phyloP scores from a whole-genome alignment of 2,329 filamentous ascomycete genomes.

The Penicillium sp. region DNA sequence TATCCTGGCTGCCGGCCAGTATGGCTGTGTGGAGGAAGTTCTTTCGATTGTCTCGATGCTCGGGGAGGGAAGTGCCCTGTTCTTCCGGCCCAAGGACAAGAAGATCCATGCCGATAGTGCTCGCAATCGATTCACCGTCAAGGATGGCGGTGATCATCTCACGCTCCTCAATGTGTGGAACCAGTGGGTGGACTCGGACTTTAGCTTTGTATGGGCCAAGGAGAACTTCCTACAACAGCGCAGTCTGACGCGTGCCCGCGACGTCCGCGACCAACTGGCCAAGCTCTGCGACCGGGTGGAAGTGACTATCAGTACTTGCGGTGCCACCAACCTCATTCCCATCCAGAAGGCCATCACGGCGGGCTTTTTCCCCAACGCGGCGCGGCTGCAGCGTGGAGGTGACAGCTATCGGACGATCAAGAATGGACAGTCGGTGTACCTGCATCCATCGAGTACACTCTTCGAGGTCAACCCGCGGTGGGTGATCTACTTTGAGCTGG shows the following conservation, averaged over 20 bases:
- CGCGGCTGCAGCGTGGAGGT: conserved; percentile 72
- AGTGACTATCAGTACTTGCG: conserved; percentile 62
- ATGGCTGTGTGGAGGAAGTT: conserved; percentile 90
- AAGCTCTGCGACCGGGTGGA: conserved; percentile 93
- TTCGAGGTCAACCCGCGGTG: conserved; percentile 76
- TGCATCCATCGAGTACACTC: conserved; percentile 83
- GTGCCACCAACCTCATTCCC: conserved; percentile 64
- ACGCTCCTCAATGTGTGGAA: conserved; percentile 91
- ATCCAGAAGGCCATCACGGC: conserved; percentile 84
- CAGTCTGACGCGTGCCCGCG: conserved; percentile 77
- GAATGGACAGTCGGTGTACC: conserved; percentile 77
- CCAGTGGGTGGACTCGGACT: conserved; percentile 90
- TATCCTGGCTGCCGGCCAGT: conserved; percentile 79
- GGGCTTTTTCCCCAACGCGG: conserved; percentile 92
- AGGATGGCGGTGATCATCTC: conserved; percentile 84
- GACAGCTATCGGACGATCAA: conserved; percentile 89
- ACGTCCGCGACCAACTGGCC: conserved; percentile 85
- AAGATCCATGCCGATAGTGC: conserved; percentile 93
- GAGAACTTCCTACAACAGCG: conserved; percentile 94
- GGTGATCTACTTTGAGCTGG: conserved; percentile 79
- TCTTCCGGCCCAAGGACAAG: conserved; percentile 95
- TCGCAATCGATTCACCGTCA: conserved; percentile 77
- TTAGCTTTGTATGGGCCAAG: conserved; percentile 75
- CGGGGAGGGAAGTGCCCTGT: conserved; percentile 77
- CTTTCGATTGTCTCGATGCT: conserved; percentile 93